Evolutionary conservation across 306 rosid species (phyloP).

Genomic region (Sphenostylis stenocarpa): DNA sequence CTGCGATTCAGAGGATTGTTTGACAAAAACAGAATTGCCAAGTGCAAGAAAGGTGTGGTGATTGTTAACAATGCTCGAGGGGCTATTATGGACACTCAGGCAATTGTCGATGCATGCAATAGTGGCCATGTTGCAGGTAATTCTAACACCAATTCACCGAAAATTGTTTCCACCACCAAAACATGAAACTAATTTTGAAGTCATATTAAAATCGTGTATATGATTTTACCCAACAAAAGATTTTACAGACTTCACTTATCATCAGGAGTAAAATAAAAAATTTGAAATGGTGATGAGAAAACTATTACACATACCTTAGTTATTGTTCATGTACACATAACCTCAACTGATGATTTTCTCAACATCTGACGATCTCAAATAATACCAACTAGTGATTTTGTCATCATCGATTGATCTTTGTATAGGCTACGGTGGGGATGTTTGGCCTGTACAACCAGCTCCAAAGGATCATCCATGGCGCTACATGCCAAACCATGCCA

Average conservation of each 20-base stretch:
- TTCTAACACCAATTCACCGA: slow-evolving; percentile 3
- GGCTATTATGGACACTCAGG: slow-evolving; percentile 90
- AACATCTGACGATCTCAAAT: too few relatives aligned
- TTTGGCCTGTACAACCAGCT: slow-evolving; percentile 97
- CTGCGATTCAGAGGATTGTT: slow-evolving; percentile 72
- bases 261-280: too few relatives aligned
- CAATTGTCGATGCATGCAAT: slow-evolving; percentile 80
- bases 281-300: too few relatives aligned
- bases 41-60: slow-evolving; percentile 88
- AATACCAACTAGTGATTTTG: too few relatives aligned
- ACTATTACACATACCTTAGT: too few relatives aligned
- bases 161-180: background rate
- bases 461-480: slow-evolving; percentile 99
- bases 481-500: slow-evolving; percentile 95
- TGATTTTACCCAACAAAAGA: background rate
- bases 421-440: slow-evolving; percentile 94
- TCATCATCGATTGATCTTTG: background rate
- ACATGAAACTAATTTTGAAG: background rate
- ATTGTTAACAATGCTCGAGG: slow-evolving; percentile 94
- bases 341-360: too few relatives aligned
- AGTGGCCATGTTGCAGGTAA: slow-evolving; percentile 91
- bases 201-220: background rate
- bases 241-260: too few relatives aligned
- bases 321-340: too few relatives aligned
- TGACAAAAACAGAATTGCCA: slow-evolving; percentile 71